These are phyloP conservation scores for Mortierella antarctica DNA, from an alignment of 192 early-diverging fungal genomes.

Conservation along the genomic window DNA sequence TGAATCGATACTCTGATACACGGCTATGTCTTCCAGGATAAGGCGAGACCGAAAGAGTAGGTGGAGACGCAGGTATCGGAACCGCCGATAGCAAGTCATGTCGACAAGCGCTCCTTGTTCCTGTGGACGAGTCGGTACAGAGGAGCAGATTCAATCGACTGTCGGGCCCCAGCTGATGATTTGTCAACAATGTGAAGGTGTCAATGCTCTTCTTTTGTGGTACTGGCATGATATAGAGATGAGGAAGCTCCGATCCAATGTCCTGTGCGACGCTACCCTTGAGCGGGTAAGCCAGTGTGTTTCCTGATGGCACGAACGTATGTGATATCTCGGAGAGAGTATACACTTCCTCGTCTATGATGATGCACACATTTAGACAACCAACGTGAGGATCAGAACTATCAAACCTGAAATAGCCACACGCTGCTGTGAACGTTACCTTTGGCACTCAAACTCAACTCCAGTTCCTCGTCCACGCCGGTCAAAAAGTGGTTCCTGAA, in stretches of 20 bases:
- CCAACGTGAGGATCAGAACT: not conserved
- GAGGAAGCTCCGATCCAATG: conserved; percentile 3
- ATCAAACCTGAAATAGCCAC: not conserved
- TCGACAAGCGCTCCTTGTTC: conserved; percentile 5
- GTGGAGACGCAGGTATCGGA: conserved; percentile 28
- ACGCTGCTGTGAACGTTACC: conserved; percentile 1
- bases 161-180: conserved; percentile 45
- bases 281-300: conserved; percentile 15
- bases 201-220: conserved; percentile 30
- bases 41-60: not conserved
- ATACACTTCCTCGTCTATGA: conserved; percentile 17
- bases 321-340: conserved; percentile 11
- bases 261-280: conserved; percentile 12
- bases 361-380: not conserved
- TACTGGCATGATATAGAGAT: conserved; percentile 56
- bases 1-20: conserved; percentile 29
- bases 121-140: conserved; percentile 50
- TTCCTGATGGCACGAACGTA: conserved; percentile 15
- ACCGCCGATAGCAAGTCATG: conserved; percentile 18
- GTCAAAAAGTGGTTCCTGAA: conserved; percentile 72
- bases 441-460: not conserved
- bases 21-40: conserved; percentile 19
- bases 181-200: conserved; percentile 59
- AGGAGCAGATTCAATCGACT: conserved; percentile 57
- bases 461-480: conserved; percentile 56